Evolutionary conservation across 108 stramenopile species (phyloP), one percentile per base, ranked within the genome.

Genomic region (Aurantiochytrium sp.): DNA sequence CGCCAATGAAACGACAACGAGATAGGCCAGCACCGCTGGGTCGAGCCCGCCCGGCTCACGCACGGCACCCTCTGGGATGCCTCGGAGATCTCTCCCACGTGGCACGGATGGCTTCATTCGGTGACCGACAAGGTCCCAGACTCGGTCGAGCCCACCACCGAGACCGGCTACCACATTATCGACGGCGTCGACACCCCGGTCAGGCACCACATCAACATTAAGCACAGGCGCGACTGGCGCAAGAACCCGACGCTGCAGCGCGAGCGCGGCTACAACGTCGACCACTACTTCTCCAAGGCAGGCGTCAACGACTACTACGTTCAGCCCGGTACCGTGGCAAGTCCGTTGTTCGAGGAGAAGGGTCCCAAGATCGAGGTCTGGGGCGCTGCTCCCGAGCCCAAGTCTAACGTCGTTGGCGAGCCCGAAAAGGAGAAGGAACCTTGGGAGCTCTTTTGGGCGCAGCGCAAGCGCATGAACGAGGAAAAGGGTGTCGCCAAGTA

Each of bases 181-280:
- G 76, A 83, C 19, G 76, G 76, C 28, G 76, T 83, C 10, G 76
- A 83, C 51, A 83, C 76, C 10, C 76, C 76, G 1, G 76, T 83
- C 25, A 47, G n/a, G n/a, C 76, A 83, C 76, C 76, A 83, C 4
- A 12, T 53, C 51, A 83, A 83, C 51, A 47, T 83, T 12, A 28
- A 83, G 49, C 6, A 83, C 76, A 47, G 76, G 45, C 45, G n/a
- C n/a, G 23, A 21, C n/a, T 83, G 76, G 76, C 45, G 76, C 49
- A 47, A 21, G 49, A 83, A 83, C 76, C 76, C 76, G 25, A 83
- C 76, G n/a, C 76, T 83, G 23, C 51, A 47, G n/a, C 76, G 76
- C 76, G 76, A 83, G 76, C 76, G 76, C 51, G 76, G 76, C 49
- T 53, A 53, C 76, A 83, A 83, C 51, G 51, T 83, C 28, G 76